Conservation (phyloP, 106 monocot species). For the Dioscorea dumetorum region DNA sequence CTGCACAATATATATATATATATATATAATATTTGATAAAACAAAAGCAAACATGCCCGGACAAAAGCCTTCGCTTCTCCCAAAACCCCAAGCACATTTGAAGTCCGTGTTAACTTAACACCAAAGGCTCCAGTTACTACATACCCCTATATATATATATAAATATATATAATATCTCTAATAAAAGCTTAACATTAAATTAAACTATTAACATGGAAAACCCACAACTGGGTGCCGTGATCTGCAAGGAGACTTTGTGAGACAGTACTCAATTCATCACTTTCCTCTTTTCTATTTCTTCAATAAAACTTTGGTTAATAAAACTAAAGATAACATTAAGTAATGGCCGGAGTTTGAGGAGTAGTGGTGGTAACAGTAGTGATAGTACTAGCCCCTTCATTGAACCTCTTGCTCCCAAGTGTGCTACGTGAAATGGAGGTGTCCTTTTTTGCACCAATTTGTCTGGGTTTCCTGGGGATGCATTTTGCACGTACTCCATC, state of each 20-base stretch:
- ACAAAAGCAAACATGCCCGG: too few relatives aligned
- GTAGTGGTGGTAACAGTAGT: too few relatives aligned
- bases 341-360: not conserved
- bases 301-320: not conserved
- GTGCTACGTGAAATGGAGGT: slow-evolving; percentile 28
- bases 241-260: slow-evolving; percentile 11
- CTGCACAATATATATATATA: not conserved
- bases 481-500: slow-evolving; percentile 54
- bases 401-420: slow-evolving; percentile 38
- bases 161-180: too few relatives aligned
- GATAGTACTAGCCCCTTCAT: slow-evolving; percentile 9
- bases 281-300: not conserved
- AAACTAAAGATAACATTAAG: not conserved
- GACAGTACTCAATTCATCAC: not conserved
- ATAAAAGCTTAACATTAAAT: too few relatives aligned
- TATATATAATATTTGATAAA: not conserved
- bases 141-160: too few relatives aligned
- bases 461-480: slow-evolving; percentile 52
- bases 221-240: slow-evolving; percentile 28
- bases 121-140: not conserved
- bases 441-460: slow-evolving; percentile 9
- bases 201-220: too few relatives aligned
- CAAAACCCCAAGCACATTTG: not conserved
- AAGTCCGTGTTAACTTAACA: not conserved
- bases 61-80: not conserved